Evolutionary conservation across 768 basidiomycete genomes (phyloP).

Genomic region (Macrolepiota albuminosa): DNA sequence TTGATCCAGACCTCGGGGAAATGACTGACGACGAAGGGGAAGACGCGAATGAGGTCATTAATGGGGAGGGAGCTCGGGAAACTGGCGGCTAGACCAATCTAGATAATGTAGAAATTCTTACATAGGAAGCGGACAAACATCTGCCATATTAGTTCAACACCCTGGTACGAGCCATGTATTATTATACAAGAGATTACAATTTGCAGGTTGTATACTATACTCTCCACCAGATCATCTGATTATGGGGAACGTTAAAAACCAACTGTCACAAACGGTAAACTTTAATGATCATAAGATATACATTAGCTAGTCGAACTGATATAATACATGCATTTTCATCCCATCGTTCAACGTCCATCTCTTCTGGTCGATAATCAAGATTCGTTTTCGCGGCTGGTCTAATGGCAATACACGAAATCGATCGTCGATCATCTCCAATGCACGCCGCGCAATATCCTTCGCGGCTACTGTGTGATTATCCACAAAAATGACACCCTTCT

Average conservation of each 20-base stretch:
- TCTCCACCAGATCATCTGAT: not conserved
- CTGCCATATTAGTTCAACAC: conserved; percentile 2
- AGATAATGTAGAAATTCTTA: not conserved
- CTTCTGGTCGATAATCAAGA: conserved; percentile 16
- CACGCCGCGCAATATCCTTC: conserved; percentile 9
- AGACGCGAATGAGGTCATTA: not conserved
- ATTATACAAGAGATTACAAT: not conserved
- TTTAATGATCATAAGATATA: not conserved
- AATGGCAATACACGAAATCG: not conserved
- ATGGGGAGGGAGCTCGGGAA: not conserved
- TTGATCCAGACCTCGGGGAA: not conserved
- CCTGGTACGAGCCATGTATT: not conserved
- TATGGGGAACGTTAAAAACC: not conserved
- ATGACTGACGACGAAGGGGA: not conserved
- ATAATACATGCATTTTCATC: not conserved
- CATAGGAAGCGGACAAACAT: not conserved
- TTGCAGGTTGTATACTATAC: not conserved
- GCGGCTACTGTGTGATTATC: conserved; percentile 20
- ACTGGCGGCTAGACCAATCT: not conserved
- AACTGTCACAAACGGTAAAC: not conserved
- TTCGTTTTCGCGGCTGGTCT: conserved; percentile 7
- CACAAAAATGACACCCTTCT: conserved; percentile 34
- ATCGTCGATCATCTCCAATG: conserved; percentile 11
- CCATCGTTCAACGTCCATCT: conserved; percentile 4
- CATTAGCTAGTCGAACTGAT: not conserved